Conservation (phyloP, 208 protist species). For the Polymyxa betae region DNA sequence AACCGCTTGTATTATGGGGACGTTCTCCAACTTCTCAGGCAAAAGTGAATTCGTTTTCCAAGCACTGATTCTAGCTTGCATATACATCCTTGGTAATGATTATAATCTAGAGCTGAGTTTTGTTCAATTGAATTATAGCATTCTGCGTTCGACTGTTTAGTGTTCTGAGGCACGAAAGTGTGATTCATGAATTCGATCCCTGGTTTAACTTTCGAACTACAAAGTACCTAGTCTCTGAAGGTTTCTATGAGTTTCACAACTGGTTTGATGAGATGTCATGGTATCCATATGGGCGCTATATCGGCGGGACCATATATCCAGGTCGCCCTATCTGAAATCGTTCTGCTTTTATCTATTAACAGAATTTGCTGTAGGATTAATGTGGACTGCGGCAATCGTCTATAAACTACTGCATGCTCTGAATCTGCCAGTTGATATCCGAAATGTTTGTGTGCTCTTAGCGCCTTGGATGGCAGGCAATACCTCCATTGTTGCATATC, state of each 20-base stretch:
- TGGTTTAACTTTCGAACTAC: conserved; percentile 83
- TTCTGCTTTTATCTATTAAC: not conserved
- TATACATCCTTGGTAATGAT: conserved; percentile 21
- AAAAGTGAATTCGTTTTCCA: conserved; percentile 57
- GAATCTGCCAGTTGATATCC: conserved; percentile 85
- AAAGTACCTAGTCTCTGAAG: conserved; percentile 81
- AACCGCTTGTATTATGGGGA: not conserved
- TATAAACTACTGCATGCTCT: conserved; percentile 81
- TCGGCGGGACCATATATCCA: conserved; percentile 95
- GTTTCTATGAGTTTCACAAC: conserved; percentile 92
- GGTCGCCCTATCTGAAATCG: conserved; percentile 70
- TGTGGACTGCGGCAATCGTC: conserved; percentile 90
- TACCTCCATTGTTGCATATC: conserved; percentile 83
- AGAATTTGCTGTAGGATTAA: conserved; percentile 78
- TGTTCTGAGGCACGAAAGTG: conserved; percentile 61
- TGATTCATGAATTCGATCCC: conserved; percentile 71
- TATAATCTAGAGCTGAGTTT: not conserved
- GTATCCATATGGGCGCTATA: conserved; percentile 96
- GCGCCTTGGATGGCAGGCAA: conserved; percentile 87
- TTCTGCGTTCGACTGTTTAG: conserved; percentile 64
- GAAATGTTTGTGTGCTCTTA: conserved; percentile 92
- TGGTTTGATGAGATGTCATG: conserved; percentile 97
- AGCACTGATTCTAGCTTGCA: conserved; percentile 53
- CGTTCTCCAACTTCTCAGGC: conserved; percentile 18
- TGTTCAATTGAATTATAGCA: conserved; percentile 57